phyloP scores from a whole-genome alignment of 1,284 basidiomycete genomes.

The Microbotryomycetes sp. region DNA sequence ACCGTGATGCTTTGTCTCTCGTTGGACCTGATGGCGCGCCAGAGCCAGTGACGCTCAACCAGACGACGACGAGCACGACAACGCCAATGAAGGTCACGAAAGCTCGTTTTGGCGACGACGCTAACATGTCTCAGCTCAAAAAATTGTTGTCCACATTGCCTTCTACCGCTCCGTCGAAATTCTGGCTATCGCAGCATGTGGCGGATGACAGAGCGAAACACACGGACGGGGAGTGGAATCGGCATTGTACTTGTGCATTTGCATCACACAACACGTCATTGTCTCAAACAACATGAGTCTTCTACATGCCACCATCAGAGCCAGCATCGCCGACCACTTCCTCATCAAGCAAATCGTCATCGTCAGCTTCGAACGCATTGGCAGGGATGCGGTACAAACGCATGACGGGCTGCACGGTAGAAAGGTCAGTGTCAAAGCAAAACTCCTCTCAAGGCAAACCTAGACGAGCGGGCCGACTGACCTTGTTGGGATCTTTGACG shows the following conservation, averaged over 20 bases:
- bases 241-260: no score
- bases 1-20: no score
- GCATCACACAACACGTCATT: no score
- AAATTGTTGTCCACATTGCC: no score
- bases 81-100: background rate
- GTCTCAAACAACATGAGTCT: background rate
- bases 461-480: slow-evolving; percentile 45
- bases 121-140: no score
- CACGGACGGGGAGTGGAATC: no score
- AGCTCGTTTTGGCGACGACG: no score
- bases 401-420: slow-evolving; percentile 65
- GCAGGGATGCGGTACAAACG: slow-evolving; percentile 86
- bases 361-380: slow-evolving; percentile 64
- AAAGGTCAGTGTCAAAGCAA: slow-evolving; percentile 3
- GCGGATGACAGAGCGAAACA: no score
- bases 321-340: slow-evolving; percentile 28
- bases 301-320: background rate
- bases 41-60: background rate
- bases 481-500: slow-evolving; percentile 93
- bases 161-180: no score
- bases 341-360: slow-evolving; percentile 51
- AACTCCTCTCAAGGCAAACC: background rate
- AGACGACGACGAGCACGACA: background rate
- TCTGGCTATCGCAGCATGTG: no score
- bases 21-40: no score